Conservation (phyloP, 306 rosid genomes). For the Ormosia emarginata region DNA sequence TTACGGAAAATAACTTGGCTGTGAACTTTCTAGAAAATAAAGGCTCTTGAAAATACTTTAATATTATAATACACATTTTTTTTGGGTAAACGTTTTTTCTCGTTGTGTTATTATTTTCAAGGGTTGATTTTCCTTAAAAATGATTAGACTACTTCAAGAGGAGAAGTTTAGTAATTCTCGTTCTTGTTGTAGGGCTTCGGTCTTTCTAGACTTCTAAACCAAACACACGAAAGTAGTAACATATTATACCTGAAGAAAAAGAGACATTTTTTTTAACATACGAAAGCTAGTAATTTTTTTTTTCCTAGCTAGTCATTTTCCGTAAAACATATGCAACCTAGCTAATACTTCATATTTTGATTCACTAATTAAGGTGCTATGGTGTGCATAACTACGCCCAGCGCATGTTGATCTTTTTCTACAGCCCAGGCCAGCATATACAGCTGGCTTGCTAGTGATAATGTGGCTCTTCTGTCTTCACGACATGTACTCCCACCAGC, state of each 20-base stretch:
- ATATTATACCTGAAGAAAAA: background rate
- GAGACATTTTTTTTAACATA: background rate
- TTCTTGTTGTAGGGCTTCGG: background rate
- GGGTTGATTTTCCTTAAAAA: too few relatives aligned
- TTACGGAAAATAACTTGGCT: background rate
- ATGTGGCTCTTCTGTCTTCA: background rate
- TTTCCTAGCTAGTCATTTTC: background rate
- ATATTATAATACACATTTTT: too few relatives aligned
- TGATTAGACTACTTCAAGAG: too few relatives aligned
- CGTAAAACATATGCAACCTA: background rate
- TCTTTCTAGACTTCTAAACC: background rate
- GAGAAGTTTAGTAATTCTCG: too few relatives aligned
- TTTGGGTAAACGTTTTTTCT: too few relatives aligned
- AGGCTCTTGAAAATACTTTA: too few relatives aligned
- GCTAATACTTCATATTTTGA: background rate
- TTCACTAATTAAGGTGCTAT: background rate
- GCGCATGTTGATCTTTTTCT: background rate
- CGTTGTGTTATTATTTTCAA: too few relatives aligned
- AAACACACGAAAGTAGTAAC: background rate
- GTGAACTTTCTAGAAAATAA: background rate
- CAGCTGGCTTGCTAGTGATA: background rate
- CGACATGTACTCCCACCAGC: background rate
- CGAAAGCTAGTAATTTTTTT: background rate
- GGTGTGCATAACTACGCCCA: background rate
- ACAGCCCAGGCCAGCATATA: background rate